Base-by-base conservation (phyloP, 805 yeast genomes). In the Starmerella bombi region DNA sequence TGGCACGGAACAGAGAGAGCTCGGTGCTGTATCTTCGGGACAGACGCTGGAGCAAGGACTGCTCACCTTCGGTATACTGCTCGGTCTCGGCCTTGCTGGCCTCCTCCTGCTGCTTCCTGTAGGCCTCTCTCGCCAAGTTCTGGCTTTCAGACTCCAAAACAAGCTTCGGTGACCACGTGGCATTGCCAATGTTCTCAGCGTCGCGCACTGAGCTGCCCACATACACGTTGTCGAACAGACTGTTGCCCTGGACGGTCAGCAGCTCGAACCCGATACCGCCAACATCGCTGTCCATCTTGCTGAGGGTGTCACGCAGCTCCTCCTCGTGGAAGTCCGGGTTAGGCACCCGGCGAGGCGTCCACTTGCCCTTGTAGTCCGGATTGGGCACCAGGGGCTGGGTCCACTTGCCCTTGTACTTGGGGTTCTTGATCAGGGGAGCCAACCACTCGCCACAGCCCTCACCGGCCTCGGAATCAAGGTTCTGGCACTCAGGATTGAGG, bases 251-350 rank as follows among this genome's bases (percentile, higher is more conserved):
- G 77, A 85, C 79, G 35, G 88, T 72, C 94, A 94, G 85, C 48
- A 85, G 64, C 59, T 85, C 96, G 54, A 86, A 81, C 7, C 93
- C 94, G 34, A 84, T 52, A 9, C 80, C 93, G 19, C 85, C 86
- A 48, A 83, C 72, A 25, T 76, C 72, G 19, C 21, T 32, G 50
- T 73, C 77, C 43, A 78, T 59, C 48, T 75, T 65, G 9, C 78
- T 65, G 4, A 91, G 85, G 4, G 52, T 62, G 35, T 21, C 27
- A 14, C 15, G 16, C 10, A 37, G 31, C 0, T 40, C 37, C 53
- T 77, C 83, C 50, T 71, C 76, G 49, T 59, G 72, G 59, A 69
- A 82, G 27, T 72, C 67, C 5, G 94, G 93, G 55, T 85, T 86
- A 15, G 73, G 59, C 45, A 80, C 71, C 49, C 51, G 54, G 38